Conservation (phyloP, 169 alveolate species). For the Eimeria sp. region DNA sequence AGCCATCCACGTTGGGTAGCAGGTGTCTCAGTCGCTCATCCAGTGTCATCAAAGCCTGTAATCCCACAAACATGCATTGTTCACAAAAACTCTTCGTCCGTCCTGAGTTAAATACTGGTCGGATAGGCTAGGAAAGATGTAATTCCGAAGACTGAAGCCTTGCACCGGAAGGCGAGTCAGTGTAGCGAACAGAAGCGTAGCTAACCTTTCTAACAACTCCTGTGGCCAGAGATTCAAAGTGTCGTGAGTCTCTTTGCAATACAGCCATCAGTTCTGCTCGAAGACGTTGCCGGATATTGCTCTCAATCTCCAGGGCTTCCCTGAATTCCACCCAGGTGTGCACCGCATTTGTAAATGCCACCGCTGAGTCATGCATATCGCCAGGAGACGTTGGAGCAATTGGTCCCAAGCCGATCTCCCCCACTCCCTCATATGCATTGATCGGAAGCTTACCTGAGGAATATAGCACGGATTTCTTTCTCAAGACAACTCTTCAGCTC, state of each 20-base stretch:
- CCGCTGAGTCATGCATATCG: not conserved
- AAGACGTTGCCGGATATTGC: slow-evolving; percentile 5
- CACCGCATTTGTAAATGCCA: not conserved
- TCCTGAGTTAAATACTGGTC: not conserved
- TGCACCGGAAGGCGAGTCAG: not conserved
- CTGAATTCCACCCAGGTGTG: slow-evolving; percentile 7
- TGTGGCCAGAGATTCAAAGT: slow-evolving; percentile 19
- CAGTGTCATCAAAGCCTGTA: slow-evolving; percentile 31
- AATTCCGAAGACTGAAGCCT: not conserved
- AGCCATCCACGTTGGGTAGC: not conserved
- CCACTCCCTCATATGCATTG: not conserved
- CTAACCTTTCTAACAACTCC: slow-evolving; percentile 22
- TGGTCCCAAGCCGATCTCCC: not conserved
- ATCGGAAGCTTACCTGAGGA: not conserved
- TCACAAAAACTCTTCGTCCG: not conserved
- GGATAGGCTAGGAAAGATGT: not conserved
- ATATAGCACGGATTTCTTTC: slow-evolving; percentile 15
- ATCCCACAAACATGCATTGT: not conserved
- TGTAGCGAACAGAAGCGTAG: not conserved
- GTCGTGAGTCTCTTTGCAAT: slow-evolving; percentile 29
- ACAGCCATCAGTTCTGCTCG: slow-evolving; percentile 61
- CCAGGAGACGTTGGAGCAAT: not conserved
- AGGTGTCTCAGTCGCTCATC: slow-evolving; percentile 30
- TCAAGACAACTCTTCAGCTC: slow-evolving; percentile 37
- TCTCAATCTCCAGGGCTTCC: slow-evolving; percentile 53